Percentiles rank a stretch among this genome's conserved stretches.
Conservation (phyloP, 2,329 filamentous ascomycete genomes). For the Escovopsis weberi region DNA sequence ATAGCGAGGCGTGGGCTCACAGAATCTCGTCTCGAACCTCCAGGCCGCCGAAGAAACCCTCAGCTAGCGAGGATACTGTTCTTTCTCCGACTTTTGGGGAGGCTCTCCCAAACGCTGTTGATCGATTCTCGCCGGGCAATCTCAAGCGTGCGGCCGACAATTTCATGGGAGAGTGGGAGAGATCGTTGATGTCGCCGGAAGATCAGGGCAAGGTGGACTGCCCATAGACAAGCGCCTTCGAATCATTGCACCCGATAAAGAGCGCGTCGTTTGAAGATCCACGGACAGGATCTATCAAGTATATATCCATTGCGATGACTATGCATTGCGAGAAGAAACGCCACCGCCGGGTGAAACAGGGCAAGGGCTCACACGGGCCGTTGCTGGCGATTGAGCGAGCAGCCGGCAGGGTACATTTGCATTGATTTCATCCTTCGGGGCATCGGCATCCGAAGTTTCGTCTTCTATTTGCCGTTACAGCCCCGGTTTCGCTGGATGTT, state of each 20-base stretch:
- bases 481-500: slow-evolving; percentile 1
- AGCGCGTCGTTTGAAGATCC: too few relatives aligned
- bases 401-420: neutral
- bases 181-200: slow-evolving; percentile 24
- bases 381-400: too few relatives aligned
- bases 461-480: neutral
- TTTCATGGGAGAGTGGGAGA: slow-evolving; percentile 87
- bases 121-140: slow-evolving; percentile 58
- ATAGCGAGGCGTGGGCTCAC: too few relatives aligned
- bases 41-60: slow-evolving; percentile 4
- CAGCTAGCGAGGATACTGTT: slow-evolving; percentile 13
- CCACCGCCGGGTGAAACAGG: too few relatives aligned
- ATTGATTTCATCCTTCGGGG: neutral
- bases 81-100: slow-evolving; percentile 35
- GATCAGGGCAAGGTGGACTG: slow-evolving; percentile 15
- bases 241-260: too few relatives aligned
- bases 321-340: too few relatives aligned
- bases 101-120: slow-evolving; percentile 54
- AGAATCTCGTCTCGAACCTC: neutral
- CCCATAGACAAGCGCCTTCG: too few relatives aligned
- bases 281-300: too few relatives aligned
- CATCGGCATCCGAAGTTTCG: too few relatives aligned
- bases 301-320: too few relatives aligned
- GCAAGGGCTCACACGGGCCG: too few relatives aligned
- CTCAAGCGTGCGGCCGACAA: slow-evolving; percentile 71